A percentile compares a stretch with the other conserved stretches of the same genome.
phyloP scores from a whole-genome alignment of 306 rosid genomes.

The Benincasa hispida region DNA sequence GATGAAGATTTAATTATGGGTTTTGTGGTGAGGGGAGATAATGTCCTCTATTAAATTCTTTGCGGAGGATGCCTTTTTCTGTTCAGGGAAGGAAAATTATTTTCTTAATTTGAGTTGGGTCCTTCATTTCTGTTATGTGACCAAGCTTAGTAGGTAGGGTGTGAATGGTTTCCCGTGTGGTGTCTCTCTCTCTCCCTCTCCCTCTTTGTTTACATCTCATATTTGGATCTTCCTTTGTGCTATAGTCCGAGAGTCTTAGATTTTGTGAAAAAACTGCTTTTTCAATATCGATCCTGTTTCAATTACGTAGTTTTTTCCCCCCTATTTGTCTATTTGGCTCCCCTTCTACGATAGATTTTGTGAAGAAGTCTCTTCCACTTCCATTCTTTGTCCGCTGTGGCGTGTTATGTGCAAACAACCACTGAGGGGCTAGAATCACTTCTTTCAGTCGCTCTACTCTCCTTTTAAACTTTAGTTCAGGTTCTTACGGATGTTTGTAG shows the following conservation, averaged over 20 bases:
- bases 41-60: neutral
- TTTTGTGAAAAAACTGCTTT: no score
- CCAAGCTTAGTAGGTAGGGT: neutral
- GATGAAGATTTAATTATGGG: neutral
- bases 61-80: neutral
- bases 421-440: neutral
- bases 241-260: no score
- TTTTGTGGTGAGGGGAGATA: neutral
- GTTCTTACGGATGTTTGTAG: neutral
- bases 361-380: neutral
- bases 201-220: no score
- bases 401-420: neutral
- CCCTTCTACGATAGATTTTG: neutral
- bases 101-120: neutral
- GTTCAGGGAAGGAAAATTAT: neutral
- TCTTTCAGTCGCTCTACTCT: neutral
- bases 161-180: neutral
- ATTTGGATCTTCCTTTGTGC: no score
- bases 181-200: neutral
- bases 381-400: neutral
- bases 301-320: neutral
- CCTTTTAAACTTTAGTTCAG: neutral
- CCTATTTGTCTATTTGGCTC: neutral
- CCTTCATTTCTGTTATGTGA: neutral
- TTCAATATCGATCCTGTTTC: neutral